Conservation (phyloP, 352 stramenopile species). For the Phytophthora agathidicida region DNA sequence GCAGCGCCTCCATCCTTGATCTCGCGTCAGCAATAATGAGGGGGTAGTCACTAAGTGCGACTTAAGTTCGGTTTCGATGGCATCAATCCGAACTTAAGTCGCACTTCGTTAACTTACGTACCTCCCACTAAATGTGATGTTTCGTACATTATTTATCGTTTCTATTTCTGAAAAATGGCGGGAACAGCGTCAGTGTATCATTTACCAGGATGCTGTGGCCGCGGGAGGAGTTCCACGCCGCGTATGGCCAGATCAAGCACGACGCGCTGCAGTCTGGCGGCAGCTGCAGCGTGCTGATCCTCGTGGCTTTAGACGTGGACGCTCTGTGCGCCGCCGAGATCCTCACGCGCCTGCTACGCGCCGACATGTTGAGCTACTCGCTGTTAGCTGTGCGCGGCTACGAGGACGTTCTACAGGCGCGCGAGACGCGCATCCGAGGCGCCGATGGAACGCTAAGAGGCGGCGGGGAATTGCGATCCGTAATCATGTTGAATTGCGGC, state of each 20-base stretch:
- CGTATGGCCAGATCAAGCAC: conserved; percentile 85
- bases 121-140: neutral
- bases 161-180: conserved; percentile 13
- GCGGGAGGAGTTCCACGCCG: conserved; percentile 86
- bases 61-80: conserved; percentile 14
- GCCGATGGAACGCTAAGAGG: conserved; percentile 36
- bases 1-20: conserved; percentile 57
- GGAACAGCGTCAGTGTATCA: conserved; percentile 6
- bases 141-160: too few species aligned
- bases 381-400: conserved; percentile 82
- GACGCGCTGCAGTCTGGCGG: conserved; percentile 66
- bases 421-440: conserved; percentile 70
- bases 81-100: conserved; percentile 7
- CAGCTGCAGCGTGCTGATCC: conserved; percentile 89
- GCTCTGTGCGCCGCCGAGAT: conserved; percentile 95
- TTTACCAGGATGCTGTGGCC: conserved; percentile 69
- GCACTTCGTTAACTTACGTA: conserved; percentile 1
- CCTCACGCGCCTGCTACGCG: conserved; percentile 82
- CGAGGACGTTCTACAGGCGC: conserved; percentile 82
- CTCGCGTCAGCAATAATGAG: neutral
- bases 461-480: conserved; percentile 79
- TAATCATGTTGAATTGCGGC: conserved; percentile 96
- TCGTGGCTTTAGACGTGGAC: conserved; percentile 95
- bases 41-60: conserved; percentile 5
- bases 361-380: conserved; percentile 79